A percentile compares a stretch with the other conserved stretches of the same genome.
phyloP scores from a whole-genome alignment of 345 rosid genomes.

The Linum usitatissimum region DNA sequence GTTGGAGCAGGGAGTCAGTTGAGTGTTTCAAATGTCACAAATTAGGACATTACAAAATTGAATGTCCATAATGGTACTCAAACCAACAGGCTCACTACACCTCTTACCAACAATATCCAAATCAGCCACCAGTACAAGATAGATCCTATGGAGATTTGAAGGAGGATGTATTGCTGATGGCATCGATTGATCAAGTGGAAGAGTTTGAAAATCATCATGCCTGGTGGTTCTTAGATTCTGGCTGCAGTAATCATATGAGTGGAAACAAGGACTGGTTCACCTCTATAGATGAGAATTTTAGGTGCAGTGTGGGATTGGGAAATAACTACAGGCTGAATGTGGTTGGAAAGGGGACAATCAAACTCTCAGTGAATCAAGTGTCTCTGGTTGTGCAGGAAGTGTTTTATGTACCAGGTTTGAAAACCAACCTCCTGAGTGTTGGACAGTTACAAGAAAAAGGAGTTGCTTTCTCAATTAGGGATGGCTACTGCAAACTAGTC shows the following conservation, averaged over 20 bases:
- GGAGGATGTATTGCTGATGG: background rate
- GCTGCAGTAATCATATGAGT: background rate
- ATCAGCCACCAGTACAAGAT: too few species aligned
- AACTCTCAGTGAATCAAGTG: background rate
- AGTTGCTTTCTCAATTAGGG: background rate
- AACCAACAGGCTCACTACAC: background rate
- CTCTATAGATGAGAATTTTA: background rate
- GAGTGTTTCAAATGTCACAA: background rate
- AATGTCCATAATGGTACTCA: background rate
- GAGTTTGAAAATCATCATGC: background rate
- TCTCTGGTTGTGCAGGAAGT: background rate
- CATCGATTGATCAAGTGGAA: background rate
- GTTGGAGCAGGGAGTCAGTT: background rate
- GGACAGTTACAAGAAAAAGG: conserved; percentile 4
- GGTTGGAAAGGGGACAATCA: background rate
- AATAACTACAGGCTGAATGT: background rate
- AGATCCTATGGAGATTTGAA: background rate
- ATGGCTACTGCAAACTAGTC: too few species aligned
- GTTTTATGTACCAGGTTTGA: background rate
- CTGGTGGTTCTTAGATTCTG: background rate
- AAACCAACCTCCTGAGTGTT: conserved; percentile 2
- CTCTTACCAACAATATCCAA: too few species aligned
- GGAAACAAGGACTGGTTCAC: background rate
- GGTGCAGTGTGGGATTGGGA: background rate
- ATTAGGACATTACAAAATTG: background rate